Percentiles rank a stretch among this genome's conserved stretches.
Evolutionary conservation across 768 basidiomycete species (phyloP).

Genomic region (Leccinum fibrillosum): DNA sequence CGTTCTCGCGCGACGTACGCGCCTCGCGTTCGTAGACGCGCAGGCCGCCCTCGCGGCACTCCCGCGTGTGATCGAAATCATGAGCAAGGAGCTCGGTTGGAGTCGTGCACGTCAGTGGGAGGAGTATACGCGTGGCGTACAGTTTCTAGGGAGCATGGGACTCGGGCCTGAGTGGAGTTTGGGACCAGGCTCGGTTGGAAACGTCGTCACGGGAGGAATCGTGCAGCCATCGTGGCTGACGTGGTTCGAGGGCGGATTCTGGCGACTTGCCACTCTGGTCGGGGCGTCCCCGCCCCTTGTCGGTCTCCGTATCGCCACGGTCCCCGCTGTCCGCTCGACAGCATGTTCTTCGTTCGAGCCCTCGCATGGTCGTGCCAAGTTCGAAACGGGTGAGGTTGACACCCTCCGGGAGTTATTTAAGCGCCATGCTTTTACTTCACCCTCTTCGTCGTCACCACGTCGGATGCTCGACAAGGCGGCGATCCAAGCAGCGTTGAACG

Average conservation of each 20-base stretch:
- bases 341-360: conserved; percentile 13
- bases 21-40: conserved; percentile 92
- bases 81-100: conserved; percentile 87
- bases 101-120: conserved; percentile 48
- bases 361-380: conserved; percentile 49
- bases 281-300: background rate
- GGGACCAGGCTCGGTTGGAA: background rate
- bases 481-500: conserved; percentile 42
- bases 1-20: conserved; percentile 87
- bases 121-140: conserved; percentile 58
- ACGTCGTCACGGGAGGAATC: background rate
- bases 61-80: conserved; percentile 86
- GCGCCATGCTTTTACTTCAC: background rate
- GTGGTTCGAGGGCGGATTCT: conserved; percentile 13
- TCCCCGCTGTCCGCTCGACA: background rate
- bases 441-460: background rate
- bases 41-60: conserved; percentile 81
- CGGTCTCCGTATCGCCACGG: background rate
- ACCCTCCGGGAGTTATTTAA: conserved; percentile 39
- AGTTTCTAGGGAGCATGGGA: conserved; percentile 85
- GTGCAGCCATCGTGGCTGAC: background rate
- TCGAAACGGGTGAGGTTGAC: conserved; percentile 50
- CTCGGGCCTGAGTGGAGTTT: conserved; percentile 44
- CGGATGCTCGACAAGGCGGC: conserved; percentile 39
- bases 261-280: conserved; percentile 24